Evolutionary conservation across 2,329 filamentous ascomycete genomes (phyloP).

Genomic region (Epichloe coenophiala): DNA sequence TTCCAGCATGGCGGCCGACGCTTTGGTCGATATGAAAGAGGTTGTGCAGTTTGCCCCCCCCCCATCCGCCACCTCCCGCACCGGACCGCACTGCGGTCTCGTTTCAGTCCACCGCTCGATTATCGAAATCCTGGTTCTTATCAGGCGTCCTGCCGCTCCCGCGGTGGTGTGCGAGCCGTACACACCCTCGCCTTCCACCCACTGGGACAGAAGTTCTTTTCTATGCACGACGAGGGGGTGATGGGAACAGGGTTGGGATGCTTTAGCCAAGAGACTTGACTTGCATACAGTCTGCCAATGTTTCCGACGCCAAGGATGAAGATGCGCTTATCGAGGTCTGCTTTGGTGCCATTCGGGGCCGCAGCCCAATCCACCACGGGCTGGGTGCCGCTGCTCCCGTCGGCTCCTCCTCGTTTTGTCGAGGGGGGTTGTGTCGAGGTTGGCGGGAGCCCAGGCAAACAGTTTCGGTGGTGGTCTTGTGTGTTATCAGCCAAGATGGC

Average conservation of each 20-base stretch:
- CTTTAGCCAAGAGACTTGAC: conserved; percentile 48
- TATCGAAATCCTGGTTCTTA: conserved; percentile 25
- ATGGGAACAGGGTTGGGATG: conserved; percentile 52
- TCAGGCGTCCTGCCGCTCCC: conserved; percentile 17
- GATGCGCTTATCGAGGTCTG: conserved; percentile 34
- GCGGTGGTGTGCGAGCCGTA: conserved; percentile 19
- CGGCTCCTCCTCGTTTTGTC: neutral
- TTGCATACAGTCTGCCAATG: conserved; percentile 59
- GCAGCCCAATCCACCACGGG: neutral
- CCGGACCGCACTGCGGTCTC: conserved; percentile 20
- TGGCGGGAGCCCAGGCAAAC: conserved; percentile 22
- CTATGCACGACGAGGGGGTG: conserved; percentile 64
- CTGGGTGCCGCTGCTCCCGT: neutral
- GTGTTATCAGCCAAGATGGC: conserved; percentile 12
- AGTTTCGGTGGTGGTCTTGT: conserved; percentile 17
- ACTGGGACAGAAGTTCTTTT: conserved; percentile 33
- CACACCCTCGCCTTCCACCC: conserved; percentile 27
- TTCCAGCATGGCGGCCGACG: conserved; percentile 48
- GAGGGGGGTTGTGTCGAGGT: conserved; percentile 10
- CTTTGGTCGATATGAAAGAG: conserved; percentile 66
- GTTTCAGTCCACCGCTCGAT: conserved; percentile 42
- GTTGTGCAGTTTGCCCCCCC: conserved; percentile 40
- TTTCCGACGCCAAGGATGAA: conserved; percentile 73
- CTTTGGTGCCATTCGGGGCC: neutral
- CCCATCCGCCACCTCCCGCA: conserved; percentile 26